Conservation (phyloP, 495 filamentous ascomycete species). For the Aspergillus cristatus region DNA sequence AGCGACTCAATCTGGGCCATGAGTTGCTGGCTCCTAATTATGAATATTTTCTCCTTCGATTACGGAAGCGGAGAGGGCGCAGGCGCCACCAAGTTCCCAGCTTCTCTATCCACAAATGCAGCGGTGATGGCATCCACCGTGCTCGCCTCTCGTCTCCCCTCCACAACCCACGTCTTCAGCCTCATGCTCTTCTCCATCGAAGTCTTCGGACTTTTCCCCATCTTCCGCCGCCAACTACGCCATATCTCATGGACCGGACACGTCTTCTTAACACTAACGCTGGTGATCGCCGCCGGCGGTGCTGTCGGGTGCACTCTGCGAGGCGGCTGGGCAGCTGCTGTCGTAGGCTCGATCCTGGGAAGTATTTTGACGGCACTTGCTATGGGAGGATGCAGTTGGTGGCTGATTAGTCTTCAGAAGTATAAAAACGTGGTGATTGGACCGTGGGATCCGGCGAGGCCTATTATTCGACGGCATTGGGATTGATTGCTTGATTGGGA, state of each 20-base stretch:
- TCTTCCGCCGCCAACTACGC: constrained; percentile 80
- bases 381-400: constrained; percentile 95
- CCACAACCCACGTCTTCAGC: constrained; percentile 89
- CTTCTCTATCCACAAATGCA: constrained; percentile 86
- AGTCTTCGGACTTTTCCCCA: constrained; percentile 92
- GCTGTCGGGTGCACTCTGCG: constrained; percentile 66
- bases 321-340: constrained; percentile 65
- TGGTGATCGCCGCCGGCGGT: constrained; percentile 69
- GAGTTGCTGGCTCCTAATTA: constrained; percentile 81
- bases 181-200: constrained; percentile 94
- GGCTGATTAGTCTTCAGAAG: constrained; percentile 93
- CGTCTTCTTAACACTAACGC: constrained; percentile 61
- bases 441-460: constrained; percentile 93
- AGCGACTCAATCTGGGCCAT: constrained; percentile 95
- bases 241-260: constrained; percentile 81
- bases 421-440: constrained; percentile 99
- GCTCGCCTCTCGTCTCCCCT: constrained; percentile 76
- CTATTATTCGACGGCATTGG: constrained; percentile 57
- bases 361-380: constrained; percentile 57
- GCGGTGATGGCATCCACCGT: constrained; percentile 92
- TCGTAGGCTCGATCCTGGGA: constrained; percentile 65
- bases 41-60: constrained; percentile 97
- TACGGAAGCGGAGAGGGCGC: constrained; percentile 60
- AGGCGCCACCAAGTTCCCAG: constrained; percentile 55
- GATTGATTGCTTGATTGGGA: constrained; percentile 27